phyloP scores from a whole-genome alignment of 179 eudicot genomes.

The Vitellaria paradoxa region DNA sequence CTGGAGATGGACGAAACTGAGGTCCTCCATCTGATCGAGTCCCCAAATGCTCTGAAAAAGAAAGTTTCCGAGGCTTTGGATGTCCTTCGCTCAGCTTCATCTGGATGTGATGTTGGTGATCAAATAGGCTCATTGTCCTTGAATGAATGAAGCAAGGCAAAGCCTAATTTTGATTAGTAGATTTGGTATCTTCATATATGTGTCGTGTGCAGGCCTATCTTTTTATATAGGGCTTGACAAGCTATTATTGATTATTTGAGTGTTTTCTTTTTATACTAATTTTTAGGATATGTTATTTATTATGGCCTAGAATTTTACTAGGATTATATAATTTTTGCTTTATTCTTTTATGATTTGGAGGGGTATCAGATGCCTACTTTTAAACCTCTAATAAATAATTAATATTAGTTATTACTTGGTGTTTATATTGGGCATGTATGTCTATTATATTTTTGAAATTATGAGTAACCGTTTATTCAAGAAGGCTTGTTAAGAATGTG shows the following conservation, averaged over 20 bases:
- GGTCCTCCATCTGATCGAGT: slow-evolving; percentile 63
- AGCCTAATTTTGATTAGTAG: neutral
- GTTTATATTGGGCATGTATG: no score
- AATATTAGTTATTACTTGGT: no score
- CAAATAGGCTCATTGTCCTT: slow-evolving; percentile 24
- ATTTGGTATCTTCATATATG: neutral
- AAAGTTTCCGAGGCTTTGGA: slow-evolving; percentile 56
- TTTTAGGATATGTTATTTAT: neutral
- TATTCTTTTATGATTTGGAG: no score
- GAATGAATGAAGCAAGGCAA: slow-evolving; percentile 15
- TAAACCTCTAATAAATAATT: no score
- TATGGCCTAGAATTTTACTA: neutral
- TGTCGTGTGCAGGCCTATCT: neutral
- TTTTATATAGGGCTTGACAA: neutral
- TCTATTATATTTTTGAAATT: no score
- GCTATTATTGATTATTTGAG: neutral
- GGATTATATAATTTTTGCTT: no score
- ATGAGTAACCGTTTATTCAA: no score
- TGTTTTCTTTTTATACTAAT: neutral
- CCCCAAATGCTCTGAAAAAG: slow-evolving; percentile 61
- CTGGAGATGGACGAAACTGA: slow-evolving; percentile 74
- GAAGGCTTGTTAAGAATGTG: no score
- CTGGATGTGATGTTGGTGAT: slow-evolving; percentile 25
- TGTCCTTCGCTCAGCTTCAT: slow-evolving; percentile 28
- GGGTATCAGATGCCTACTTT: no score